Conservation (phyloP, 768 basidiomycete genomes). For the Rhizopogon vesiculosus region DNA sequence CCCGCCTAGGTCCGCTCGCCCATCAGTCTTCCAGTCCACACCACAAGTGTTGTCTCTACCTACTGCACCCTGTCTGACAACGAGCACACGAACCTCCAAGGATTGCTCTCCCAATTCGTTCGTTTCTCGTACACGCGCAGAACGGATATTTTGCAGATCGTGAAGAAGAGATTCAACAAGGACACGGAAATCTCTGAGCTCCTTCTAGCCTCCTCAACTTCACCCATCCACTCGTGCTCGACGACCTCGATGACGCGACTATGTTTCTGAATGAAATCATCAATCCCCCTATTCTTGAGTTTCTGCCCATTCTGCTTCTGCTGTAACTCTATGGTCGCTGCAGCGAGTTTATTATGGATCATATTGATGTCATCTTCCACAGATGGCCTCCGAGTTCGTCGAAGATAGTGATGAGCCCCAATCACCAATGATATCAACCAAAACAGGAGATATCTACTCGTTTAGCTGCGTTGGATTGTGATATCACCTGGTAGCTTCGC, state of each 20-base stretch:
- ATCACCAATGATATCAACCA: too few species aligned
- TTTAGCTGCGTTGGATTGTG: too few species aligned
- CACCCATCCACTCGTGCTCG: slow-evolving; percentile 84
- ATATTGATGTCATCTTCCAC: slow-evolving; percentile 74
- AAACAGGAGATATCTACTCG: too few species aligned
- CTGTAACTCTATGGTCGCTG: slow-evolving; percentile 76
- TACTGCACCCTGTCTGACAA: slow-evolving; percentile 36
- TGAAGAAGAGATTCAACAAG: neutral
- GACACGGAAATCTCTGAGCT: slow-evolving; percentile 62
- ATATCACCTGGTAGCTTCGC: too few species aligned
- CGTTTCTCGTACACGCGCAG: slow-evolving; percentile 45
- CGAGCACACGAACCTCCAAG: slow-evolving; percentile 46
- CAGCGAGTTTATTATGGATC: slow-evolving; percentile 72
- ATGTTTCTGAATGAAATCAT: slow-evolving; percentile 73
- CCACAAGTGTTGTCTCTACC: slow-evolving; percentile 40
- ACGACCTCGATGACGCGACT: slow-evolving; percentile 66
- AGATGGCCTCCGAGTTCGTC: slow-evolving; percentile 9
- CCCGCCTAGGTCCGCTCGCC: slow-evolving; percentile 66
- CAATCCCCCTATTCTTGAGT: slow-evolving; percentile 69
- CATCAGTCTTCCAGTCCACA: slow-evolving; percentile 71
- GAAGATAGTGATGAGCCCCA: too few species aligned
- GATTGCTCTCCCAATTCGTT: slow-evolving; percentile 63
- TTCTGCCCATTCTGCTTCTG: slow-evolving; percentile 87
- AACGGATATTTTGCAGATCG: slow-evolving; percentile 29
- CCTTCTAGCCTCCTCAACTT: slow-evolving; percentile 77